A percentile compares a stretch with the other conserved stretches of the same genome.
Evolutionary conservation across 73 alveolate species (phyloP).

Genomic region (Tetrahymena malaccensis): DNA sequence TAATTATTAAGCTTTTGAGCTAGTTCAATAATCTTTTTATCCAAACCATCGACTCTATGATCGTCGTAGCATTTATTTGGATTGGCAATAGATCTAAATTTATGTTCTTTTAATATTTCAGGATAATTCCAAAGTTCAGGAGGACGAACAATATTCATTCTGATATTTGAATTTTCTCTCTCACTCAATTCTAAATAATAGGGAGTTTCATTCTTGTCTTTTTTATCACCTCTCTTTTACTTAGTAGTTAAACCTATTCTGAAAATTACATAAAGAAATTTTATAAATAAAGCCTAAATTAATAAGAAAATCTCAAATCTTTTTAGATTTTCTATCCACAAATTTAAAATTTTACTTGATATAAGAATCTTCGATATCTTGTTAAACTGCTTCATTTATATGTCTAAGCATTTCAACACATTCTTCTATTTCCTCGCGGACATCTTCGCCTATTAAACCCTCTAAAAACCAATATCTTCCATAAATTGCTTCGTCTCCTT

Average conservation of each 20-base stretch:
- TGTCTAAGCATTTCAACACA: conserved; percentile 31
- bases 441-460: neutral
- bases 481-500: conserved; percentile 16
- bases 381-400: conserved; percentile 24
- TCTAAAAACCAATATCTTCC: conserved; percentile 45
- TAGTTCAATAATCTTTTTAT: conserved; percentile 5
- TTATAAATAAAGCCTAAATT: too few species aligned
- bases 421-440: conserved; percentile 17
- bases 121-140: conserved; percentile 46
- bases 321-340: too few species aligned
- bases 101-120: conserved; percentile 20
- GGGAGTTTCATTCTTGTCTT: conserved; percentile 20
- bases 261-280: neutral
- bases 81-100: conserved; percentile 38
- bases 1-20: conserved; percentile 3
- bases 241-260: neutral
- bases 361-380: conserved; percentile 30
- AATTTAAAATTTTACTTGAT: neutral
- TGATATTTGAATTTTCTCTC: conserved; percentile 11
- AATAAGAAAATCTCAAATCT: too few species aligned
- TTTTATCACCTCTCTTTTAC: neutral
- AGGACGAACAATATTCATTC: conserved; percentile 23
- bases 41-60: conserved; percentile 28
- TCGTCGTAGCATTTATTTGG: conserved; percentile 41
- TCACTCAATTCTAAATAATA: conserved; percentile 20